Base-by-base conservation (phyloP, 2,329 filamentous ascomycete genomes). In the Curvularia verruculosa region DNA sequence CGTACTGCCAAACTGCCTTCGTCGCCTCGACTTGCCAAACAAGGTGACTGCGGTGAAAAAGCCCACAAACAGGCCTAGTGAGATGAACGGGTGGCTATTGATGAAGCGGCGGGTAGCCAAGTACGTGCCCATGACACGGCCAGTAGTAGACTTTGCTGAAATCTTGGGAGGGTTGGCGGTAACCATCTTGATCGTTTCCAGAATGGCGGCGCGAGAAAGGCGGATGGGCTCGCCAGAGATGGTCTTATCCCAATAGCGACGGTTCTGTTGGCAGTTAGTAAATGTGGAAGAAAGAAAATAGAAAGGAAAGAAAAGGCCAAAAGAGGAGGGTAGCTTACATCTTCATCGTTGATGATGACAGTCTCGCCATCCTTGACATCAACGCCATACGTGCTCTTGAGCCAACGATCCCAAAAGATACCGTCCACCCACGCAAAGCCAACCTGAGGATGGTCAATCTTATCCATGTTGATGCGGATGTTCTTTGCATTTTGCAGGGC, bases 401-500 rank as follows among this genome's bases (percentile, higher is more conserved):
- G 87, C 95, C 95, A 99, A 60, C 94, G 86, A 77, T 98, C 93
- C 95, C 95, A 99, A 77, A 98, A 98, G 7, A 91, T 86, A 49
- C 93, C 92, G 74, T 99, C 95, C 12, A 98, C 92, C 95, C 95
- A 99, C 12, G 95, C 95, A 77, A 99, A 99, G 8, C 87, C 86
- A 40, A 98, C 92, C 73, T 96, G 90, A 76, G 94, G 96, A 67
- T 89, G 89, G 72, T 92, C 88, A 50, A 91, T 86, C 72, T 90
- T 89, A 67, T 94, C 89, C 86, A 97, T 96, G 67, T 92, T 91
- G 74, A 99, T 93, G 29, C 88, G 87, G 71, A 96, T 96, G 63
- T 87, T 89, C 83, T 99, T 99, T 34, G 95, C 96, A 41, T 89
- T 85, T 36, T 92, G 85, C 57, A 97, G 79, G 10, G 91, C 94